Evolutionary conservation across 208 protist species (phyloP).

Genomic region (Crithidia fasciculata): DNA sequence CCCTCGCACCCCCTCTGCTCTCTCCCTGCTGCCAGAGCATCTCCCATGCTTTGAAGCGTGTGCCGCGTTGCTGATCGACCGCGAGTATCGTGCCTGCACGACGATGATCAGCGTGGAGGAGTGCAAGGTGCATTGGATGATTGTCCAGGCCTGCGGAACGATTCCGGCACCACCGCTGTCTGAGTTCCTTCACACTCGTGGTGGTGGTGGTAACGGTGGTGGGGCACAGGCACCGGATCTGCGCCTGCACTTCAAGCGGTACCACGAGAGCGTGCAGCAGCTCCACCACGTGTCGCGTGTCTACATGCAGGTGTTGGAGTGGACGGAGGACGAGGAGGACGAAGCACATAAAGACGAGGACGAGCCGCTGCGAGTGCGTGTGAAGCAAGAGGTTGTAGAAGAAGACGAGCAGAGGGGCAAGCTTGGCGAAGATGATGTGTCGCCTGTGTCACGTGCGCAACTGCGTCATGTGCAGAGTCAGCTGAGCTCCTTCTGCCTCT

Average conservation of each 20-base stretch:
- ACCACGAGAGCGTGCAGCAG: slow-evolving; percentile 30
- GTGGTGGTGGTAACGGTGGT: background rate
- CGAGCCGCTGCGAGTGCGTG: background rate
- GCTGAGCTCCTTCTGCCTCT: slow-evolving; percentile 30
- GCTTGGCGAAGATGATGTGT: background rate
- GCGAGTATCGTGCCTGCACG: slow-evolving; percentile 45
- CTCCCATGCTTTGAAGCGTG: slow-evolving; percentile 13
- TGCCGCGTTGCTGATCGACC: background rate
- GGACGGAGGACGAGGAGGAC: slow-evolving; percentile 21
- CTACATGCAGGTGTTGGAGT: slow-evolving; percentile 26
- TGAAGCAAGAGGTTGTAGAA: background rate
- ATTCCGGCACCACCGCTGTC: slow-evolving; percentile 11
- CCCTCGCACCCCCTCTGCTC: background rate
- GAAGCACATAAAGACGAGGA: background rate
- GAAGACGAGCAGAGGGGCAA: background rate
- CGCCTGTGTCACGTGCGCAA: background rate
- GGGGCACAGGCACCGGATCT: slow-evolving; percentile 12
- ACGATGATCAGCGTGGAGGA: slow-evolving; percentile 46
- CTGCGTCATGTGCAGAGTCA: slow-evolving; percentile 20
- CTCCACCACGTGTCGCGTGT: slow-evolving; percentile 16
- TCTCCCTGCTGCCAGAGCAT: slow-evolving; percentile 1
- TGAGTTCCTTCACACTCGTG: background rate
- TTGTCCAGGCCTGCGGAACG: slow-evolving; percentile 26
- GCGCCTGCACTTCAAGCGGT: slow-evolving; percentile 27
- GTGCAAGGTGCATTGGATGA: slow-evolving; percentile 52